Evolutionary conservation across 2,329 filamentous ascomycete genomes (phyloP), one percentile per base, ranked within the genome.

Genomic region (Diaporthe sp.): DNA sequence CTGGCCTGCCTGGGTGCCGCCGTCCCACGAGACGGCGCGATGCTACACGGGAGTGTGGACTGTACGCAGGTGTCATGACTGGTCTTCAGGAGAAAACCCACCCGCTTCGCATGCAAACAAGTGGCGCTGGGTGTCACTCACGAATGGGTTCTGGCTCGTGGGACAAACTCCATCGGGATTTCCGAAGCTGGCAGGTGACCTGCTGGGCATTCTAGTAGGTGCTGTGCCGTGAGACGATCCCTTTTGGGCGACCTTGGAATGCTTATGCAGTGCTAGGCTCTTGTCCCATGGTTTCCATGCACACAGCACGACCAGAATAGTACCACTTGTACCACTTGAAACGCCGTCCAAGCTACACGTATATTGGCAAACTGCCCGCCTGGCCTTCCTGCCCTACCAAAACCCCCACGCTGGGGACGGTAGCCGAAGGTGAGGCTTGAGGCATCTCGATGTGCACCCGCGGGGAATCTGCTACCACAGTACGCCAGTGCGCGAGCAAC

Each of bases 301-400:
- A 63, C 39, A 63, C 25, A n/a, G 59, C 25, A 27, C 63, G 63
- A 51, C 44, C 30, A 39, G 47, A 53, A 53, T 30, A 68, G 63
- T 19, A 8, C 35, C 6, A 10, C n/a, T n/a, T 5, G 35, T 6
- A 37, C 32, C 47, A 68, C 47, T 68, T 51, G 63, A 68, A 68
- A 68, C 63, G n/a, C 63, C 32, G 19, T 68, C 63, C 63, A 15
- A 68, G 63, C 63, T 37, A 47, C 44, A 47, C 44, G 44, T 47
- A 19, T 44, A 30, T 39, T 66, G 44, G 19, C 22, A 15, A 51
- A 37, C 39, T 22, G 27, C 30, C 59, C 17, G 25, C 13, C 32
- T 68, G 30, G 39, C 35, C 37, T 19, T 42, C 47, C 30, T 68
- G 63, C 47, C 47, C 47, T 68, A 17, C 30, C 30, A 10, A 12